Conservation (phyloP, 2,329 filamentous ascomycete genomes). For the Aspergillus tamarii region DNA sequence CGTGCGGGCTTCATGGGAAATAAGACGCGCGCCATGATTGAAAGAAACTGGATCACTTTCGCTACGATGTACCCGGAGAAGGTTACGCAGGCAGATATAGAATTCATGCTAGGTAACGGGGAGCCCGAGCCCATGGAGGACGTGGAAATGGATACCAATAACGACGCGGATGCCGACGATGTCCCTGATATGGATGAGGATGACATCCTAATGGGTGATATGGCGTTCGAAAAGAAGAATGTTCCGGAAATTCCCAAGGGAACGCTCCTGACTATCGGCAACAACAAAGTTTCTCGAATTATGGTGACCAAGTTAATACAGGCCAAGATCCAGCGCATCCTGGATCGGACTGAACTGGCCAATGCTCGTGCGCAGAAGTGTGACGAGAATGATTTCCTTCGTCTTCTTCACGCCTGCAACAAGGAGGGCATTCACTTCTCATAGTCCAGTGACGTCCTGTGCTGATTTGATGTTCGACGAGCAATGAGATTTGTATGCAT, state of each 20-base stretch:
- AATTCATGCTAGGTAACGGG: slow-evolving; percentile 40
- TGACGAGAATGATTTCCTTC: slow-evolving; percentile 85
- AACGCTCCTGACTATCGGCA: slow-evolving; percentile 47
- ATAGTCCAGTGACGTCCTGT: neutral
- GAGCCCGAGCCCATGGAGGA: slow-evolving; percentile 12
- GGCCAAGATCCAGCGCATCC: slow-evolving; percentile 76
- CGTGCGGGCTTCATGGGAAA: slow-evolving; percentile 75
- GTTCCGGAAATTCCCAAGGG: slow-evolving; percentile 61
- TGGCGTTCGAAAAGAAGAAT: slow-evolving; percentile 28
- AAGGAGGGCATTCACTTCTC: slow-evolving; percentile 25
- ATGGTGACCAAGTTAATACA: slow-evolving; percentile 75
- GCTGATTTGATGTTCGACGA: neutral
- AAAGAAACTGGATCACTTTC: slow-evolving; percentile 24
- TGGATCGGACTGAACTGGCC: slow-evolving; percentile 74
- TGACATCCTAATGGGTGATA: slow-evolving; percentile 48
- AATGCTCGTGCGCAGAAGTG: slow-evolving; percentile 79
- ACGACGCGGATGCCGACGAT: slow-evolving; percentile 43
- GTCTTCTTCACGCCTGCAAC: slow-evolving; percentile 69
- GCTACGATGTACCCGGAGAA: slow-evolving; percentile 39
- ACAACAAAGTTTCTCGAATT: slow-evolving; percentile 69
- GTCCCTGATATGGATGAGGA: slow-evolving; percentile 50
- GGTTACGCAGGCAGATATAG: slow-evolving; percentile 53
- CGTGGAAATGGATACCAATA: slow-evolving; percentile 27
- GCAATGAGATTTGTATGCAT: neutral
- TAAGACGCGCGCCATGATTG: slow-evolving; percentile 48